Evolutionary conservation across 2,329 filamentous ascomycete species (phyloP), one percentile per base, ranked within the genome.

Genomic region (Niveomyces coronatus): DNA sequence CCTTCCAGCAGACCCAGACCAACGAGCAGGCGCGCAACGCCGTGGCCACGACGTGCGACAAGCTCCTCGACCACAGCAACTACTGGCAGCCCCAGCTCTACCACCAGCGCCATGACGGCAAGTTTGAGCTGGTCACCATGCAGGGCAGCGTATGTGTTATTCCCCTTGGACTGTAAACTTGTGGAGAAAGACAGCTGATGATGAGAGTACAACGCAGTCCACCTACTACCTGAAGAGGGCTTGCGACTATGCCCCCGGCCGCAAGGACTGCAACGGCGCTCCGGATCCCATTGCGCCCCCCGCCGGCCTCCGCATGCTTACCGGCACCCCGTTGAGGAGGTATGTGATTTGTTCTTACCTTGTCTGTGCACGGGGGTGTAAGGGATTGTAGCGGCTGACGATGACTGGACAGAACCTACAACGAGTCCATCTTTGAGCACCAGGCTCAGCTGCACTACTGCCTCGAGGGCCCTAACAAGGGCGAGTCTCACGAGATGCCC

Each of bases 51-150:
- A 78, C 79, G 4, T 83, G 79, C 55, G 65, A 67, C 23, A 76
- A 79, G 39, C 63, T 66, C 19, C 61, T 73, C 44, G 79, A 83
- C 53, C 60, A 72, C 41, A 79, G 71, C 39, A 80, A 75, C 50
- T 84, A 85, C 59, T 84, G 80, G 79, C 74, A 73, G 13, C 79
- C 79, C 0, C 64, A 65, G 44, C 58, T 83, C 1, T 61, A 57
- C 46, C 63, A 63, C 41, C 57, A 70, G 42, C 64, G 68, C 31
- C 51, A 66, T 30, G 70, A 78, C 49, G 76, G 76, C 10, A 70
- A 62, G 39, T 76, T 80, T 24, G 57, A 60, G 45, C 49, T 54
- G 9, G 58, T 64, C 11, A 37, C 49, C 2, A 60, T 53, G 44
- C 47, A 52, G 35, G 52, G 53, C 27, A 50, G 44, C 28, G 53